Conservation (phyloP, 768 basidiomycete genomes). For the Rhodotorula paludigena region DNA sequence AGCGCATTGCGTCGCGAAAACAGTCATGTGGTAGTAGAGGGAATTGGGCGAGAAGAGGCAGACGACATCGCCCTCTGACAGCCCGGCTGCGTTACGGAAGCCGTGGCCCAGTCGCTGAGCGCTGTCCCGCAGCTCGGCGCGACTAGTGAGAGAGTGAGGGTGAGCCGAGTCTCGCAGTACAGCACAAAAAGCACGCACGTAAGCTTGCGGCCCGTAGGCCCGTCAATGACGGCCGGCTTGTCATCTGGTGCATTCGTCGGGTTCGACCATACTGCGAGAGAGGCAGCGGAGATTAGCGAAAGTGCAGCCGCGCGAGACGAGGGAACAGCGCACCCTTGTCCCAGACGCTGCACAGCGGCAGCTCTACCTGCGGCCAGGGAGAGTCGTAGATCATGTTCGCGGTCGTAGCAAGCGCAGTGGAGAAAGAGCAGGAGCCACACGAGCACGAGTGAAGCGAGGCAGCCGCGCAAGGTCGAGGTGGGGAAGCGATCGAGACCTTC, state of each 20-base stretch:
- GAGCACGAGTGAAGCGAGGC: not conserved
- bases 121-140: slow-evolving; percentile 8
- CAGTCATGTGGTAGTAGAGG: slow-evolving; percentile 33
- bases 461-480: not conserved
- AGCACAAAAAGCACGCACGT: not conserved
- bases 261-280: slow-evolving; percentile 24
- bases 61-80: slow-evolving; percentile 25
- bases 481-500: no score
- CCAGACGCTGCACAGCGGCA: slow-evolving; percentile 24
- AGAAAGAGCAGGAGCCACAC: not conserved
- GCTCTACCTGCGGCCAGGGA: slow-evolving; percentile 8
- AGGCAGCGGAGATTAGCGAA: not conserved
- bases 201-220: slow-evolving; percentile 13
- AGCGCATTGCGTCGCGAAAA: slow-evolving; percentile 33
- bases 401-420: not conserved
- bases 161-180: not conserved
- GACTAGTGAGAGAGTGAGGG: not conserved
- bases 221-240: slow-evolving; percentile 23
- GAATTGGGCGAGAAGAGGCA: slow-evolving; percentile 40
- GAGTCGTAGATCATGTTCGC: slow-evolving; percentile 11
- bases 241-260: slow-evolving; percentile 16
- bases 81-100: slow-evolving; percentile 2
- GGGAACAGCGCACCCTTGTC: slow-evolving; percentile 23
- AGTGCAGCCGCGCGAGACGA: not conserved
- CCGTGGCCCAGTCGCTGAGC: slow-evolving; percentile 30